Evolutionary conservation across 768 basidiomycete species (phyloP).

Genomic region (Hortiboletus flavorubellus): DNA sequence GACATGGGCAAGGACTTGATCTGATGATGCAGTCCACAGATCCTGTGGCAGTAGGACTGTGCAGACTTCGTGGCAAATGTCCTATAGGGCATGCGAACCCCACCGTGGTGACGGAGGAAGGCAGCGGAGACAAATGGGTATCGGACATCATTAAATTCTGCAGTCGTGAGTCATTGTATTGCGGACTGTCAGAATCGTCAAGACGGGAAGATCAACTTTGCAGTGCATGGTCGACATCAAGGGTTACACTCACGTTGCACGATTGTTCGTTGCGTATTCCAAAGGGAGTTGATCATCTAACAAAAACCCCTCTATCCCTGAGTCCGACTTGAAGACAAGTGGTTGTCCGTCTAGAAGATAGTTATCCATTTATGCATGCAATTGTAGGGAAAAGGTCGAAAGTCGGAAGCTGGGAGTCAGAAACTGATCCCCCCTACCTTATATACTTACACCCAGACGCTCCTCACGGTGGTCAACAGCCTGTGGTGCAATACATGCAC

Average conservation of each 20-base stretch:
- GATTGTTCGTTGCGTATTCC: background rate
- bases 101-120: background rate
- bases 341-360: background rate
- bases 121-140: background rate
- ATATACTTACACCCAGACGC: slow-evolving; percentile 17
- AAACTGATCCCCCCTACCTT: background rate
- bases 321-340: background rate
- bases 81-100: background rate
- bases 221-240: background rate
- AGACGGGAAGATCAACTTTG: background rate
- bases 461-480: slow-evolving; percentile 40
- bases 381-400: background rate
- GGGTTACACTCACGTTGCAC: background rate
- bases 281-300: background rate
- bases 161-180: background rate
- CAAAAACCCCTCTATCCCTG: background rate
- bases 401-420: background rate
- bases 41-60: background rate
- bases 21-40: no score
- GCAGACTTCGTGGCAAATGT: background rate
- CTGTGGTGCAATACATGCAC: slow-evolving; percentile 51
- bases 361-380: background rate
- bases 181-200: background rate
- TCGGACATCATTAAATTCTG: background rate
- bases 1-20: background rate